phyloP scores from a whole-genome alignment of 768 basidiomycete species.

The Gymnopilus dilepis region DNA sequence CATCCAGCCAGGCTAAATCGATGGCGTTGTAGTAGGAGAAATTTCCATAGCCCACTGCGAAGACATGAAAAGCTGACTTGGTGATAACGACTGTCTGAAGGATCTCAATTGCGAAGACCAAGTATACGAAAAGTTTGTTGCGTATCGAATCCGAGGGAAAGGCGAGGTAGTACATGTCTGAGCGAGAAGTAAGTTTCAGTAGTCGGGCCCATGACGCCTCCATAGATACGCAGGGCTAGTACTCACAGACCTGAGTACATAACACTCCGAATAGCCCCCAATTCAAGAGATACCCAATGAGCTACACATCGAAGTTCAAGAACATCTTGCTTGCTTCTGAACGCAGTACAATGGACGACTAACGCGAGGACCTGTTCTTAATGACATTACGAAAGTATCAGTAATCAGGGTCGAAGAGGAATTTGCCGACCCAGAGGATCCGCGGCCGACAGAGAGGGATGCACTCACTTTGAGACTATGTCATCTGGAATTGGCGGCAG shows the following conservation, averaged over 20 bases:
- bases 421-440: neutral
- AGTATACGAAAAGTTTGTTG: constrained; percentile 14
- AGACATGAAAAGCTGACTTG: constrained; percentile 7
- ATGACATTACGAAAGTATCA: neutral
- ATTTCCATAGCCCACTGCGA: constrained; percentile 13
- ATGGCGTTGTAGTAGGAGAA: constrained; percentile 8
- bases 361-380: constrained; percentile 5
- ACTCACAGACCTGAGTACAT: constrained; percentile 21
- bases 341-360: neutral
- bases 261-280: constrained; percentile 18
- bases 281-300: constrained; percentile 4
- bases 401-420: neutral
- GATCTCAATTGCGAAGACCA: constrained; percentile 17
- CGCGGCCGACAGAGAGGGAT: neutral
- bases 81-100: constrained; percentile 14
- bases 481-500: neutral
- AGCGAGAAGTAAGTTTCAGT: neutral
- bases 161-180: constrained; percentile 19
- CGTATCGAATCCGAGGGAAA: constrained; percentile 14
- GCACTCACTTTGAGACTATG: constrained; percentile 2
- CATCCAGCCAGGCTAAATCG: constrained; percentile 10
- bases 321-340: neutral
- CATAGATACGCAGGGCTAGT: neutral
- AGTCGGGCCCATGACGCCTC: neutral
- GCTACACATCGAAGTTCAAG: neutral